Base-by-base conservation (phyloP, 495 filamentous ascomycete genomes). In the Sphaerosporella brunnea region DNA sequence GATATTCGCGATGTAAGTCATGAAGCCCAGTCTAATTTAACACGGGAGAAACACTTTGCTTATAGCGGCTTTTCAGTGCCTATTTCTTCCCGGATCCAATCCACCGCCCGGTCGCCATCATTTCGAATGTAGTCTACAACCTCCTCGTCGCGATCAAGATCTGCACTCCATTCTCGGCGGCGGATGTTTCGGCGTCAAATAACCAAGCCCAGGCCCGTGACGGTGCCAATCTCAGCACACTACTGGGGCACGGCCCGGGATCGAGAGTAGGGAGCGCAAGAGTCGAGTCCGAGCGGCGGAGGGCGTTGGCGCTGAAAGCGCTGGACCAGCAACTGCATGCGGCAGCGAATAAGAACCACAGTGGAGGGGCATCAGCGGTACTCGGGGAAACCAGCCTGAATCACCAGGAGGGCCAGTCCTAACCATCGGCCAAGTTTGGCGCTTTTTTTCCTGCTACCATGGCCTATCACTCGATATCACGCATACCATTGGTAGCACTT, bases 11-110 rank as follows among this genome's bases (percentile, higher is more conserved):
- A 59, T 59, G 45, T 48, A 48, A 25, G 45, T 23, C 23, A 4
- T 46, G n/a, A n/a, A n/a, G n/a, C n/a, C n/a, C n/a, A n/a, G n/a
- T n/a, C n/a, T n/a, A n/a, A n/a, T n/a, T n/a, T n/a, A 35, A 4
- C 4, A 15, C 25, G 15, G 11, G 18, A 26, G 21, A 30, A 3
- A 21, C 37, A 10, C 7, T n/a, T n/a, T n/a, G n/a, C n/a, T n/a
- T n/a, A n/a, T n/a, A n/a, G n/a, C n/a, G n/a, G n/a, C n/a, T n/a
- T 23, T 78, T 84, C 28, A 93, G 94, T 60, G 79, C 87, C 50
- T 81, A 83, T 58, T 95, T 97, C 63, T 96, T 95, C 67, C 90
- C 90, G 2, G 88, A 92, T 36, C 74, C 77, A 23, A 68, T 84
- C 13, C 84, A 93, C 45, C 78, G 81, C 3, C 73, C 84, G 11